Evolutionary conservation across 495 filamentous ascomycete genomes (phyloP), one percentile per base, ranked within the genome.

Genomic region (Cetradonia linearis): DNA sequence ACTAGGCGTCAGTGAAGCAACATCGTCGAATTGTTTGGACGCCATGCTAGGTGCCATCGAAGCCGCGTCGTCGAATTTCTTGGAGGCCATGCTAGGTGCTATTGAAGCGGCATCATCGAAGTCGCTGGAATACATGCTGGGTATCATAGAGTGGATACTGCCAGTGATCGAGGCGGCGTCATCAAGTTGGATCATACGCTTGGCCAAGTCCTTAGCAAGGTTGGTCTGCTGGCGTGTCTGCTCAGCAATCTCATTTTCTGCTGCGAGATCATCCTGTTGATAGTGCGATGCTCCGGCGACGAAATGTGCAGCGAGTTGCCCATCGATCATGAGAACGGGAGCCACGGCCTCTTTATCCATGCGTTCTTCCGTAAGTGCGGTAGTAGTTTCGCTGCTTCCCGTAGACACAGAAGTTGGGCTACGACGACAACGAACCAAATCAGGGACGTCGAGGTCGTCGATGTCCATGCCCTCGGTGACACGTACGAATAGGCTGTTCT

Each of bases 381-480:
- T 28, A 14, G 59, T 55, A 25, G 52, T 44, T 28, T 44, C 28
- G 46, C 46, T 58, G 55, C 54, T 62, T 40, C 49, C 40, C 27
- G 42, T 34, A 37, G 54, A 44, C 34, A 50, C 55, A 8, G 55
- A 58, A 42, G 5, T 1, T 38, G 10, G 54, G 37, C 58, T 60
- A n/a, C 38, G 34, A 18, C 52, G 23, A 37, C 52, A 16, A 37
- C 57, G 50, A 4, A 60, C 57, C 47, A 63, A 52, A 40, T 63
- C 62, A 16, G 62, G 62, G 10, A 63, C 62, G 28, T 63, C 62
- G 37, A 63, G 62, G n/a, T 63, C 62, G n/a, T 65, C 63, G 18
- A 65, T 65, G 49, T 65, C 53, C 54, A 58, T 62, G 9, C 63
- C 63, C 33, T 65, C 55, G 4, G 63, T 65, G 23, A 65, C 63